Evolutionary conservation across 129 eudicot genomes (phyloP).

Genomic region (Chrysanthemum lavandulifolium): DNA sequence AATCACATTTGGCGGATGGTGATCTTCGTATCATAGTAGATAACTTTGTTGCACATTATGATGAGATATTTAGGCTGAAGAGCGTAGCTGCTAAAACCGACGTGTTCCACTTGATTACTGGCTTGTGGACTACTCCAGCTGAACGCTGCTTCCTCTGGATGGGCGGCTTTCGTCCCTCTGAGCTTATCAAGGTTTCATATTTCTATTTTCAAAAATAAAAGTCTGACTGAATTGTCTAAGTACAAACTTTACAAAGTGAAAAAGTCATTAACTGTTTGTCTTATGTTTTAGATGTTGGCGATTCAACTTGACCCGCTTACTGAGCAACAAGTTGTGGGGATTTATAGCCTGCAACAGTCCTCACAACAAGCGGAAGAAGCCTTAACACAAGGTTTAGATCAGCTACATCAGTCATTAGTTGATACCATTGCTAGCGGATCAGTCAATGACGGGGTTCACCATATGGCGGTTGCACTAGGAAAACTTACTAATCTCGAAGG

Average conservation of each 20-base stretch:
- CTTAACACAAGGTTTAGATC: slow-evolving; percentile 75
- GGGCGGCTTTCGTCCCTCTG: slow-evolving; percentile 75
- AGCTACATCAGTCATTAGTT: slow-evolving; percentile 73
- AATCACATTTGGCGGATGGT: slow-evolving; percentile 70
- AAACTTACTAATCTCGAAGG: slow-evolving; percentile 97
- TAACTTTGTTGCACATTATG: slow-evolving; percentile 76
- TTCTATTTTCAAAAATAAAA: neutral
- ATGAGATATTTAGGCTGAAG: slow-evolving; percentile 76
- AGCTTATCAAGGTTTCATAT: slow-evolving; percentile 55
- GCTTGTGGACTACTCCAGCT: slow-evolving; percentile 96
- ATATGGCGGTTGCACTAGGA: slow-evolving; percentile 89
- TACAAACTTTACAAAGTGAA: neutral
- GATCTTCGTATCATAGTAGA: slow-evolving; percentile 79
- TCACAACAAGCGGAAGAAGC: slow-evolving; percentile 95
- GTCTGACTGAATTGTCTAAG: neutral
- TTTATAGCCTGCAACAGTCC: slow-evolving; percentile 77
- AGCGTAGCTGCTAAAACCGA: slow-evolving; percentile 82
- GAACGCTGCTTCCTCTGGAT: slow-evolving; percentile 85
- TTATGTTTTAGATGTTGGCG: slow-evolving; percentile 55
- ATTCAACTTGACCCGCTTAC: slow-evolving; percentile 79
- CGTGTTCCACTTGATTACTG: slow-evolving; percentile 80
- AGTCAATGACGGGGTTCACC: slow-evolving; percentile 71
- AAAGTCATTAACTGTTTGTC: neutral
- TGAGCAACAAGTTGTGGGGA: slow-evolving; percentile 86
- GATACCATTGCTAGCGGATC: slow-evolving; percentile 74